A percentile compares a stretch with the other conserved stretches of the same genome.
These are phyloP conservation scores for Phytophthora sojae DNA, from an alignment of 352 stramenopile species.

Conservation along the genomic window DNA sequence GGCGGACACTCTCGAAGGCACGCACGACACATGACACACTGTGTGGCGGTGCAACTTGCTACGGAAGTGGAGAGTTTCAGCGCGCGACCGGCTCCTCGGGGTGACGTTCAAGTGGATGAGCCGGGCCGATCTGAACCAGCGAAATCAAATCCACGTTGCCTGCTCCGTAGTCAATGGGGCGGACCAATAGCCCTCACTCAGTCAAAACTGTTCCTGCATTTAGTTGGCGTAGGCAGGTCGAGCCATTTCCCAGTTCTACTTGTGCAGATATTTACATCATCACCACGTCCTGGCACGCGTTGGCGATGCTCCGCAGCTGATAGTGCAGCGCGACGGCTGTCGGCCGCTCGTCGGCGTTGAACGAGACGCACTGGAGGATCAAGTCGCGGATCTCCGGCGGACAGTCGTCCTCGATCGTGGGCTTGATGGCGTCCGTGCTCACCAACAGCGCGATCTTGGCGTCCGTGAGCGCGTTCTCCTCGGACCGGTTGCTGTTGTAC, in stretches of 20 bases:
- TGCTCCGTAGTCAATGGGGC: not conserved
- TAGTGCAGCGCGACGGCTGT: constrained; percentile 71
- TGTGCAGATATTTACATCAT: constrained; percentile 19
- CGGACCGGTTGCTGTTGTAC: constrained; percentile 38
- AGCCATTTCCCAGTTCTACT: constrained; percentile 6
- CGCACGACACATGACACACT: too few relatives aligned
- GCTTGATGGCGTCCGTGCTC: constrained; percentile 55
- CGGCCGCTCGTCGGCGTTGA: constrained; percentile 48
- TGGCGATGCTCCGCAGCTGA: constrained; percentile 44
- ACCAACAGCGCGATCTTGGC: constrained; percentile 62
- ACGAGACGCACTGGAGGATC: constrained; percentile 53
- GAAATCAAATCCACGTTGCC: not conserved
- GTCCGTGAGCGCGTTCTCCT: constrained; percentile 34
- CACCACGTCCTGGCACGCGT: constrained; percentile 25
- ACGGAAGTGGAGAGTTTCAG: constrained; percentile 24
- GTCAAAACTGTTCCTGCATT: not conserved
- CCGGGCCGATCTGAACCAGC: not conserved
- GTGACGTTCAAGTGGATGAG: constrained; percentile 22
- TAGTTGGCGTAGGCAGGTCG: not conserved
- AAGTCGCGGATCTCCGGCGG: constrained; percentile 50
- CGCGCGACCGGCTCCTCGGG: constrained; percentile 17
- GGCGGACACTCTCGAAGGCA: not conserved
- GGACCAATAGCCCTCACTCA: not conserved
- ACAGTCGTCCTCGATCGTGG: constrained; percentile 52
- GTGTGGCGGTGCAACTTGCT: too few relatives aligned